Evolutionary conservation across 495 filamentous ascomycete species (phyloP), one percentile per base, ranked within the genome.

Genomic region (Daldinia decipiens): DNA sequence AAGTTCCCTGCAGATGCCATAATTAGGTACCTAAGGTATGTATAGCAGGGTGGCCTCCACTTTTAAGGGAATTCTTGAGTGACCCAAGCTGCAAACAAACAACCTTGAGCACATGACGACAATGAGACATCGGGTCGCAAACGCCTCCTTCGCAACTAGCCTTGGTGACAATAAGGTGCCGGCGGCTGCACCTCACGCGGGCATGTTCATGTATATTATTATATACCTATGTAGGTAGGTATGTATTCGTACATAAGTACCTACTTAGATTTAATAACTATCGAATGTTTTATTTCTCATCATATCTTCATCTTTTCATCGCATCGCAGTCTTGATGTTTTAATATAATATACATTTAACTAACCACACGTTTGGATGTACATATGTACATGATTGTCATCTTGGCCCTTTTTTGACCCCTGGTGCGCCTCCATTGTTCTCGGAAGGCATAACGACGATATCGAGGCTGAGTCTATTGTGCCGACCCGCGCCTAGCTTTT

Each of bases 81-180:
- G n/a, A 31, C 12, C 50, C 17, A n/a, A 36, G 15, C 31, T 29
- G 51, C 57, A 71, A 62, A 63, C 43, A 68, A 59, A 63, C 43
- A 68, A 59, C 34, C 34, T 17, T 54, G 32, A 47, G 59, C 63
- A 63, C 63, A 67, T 72, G 69, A 72, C 64, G 64, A 64, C 69
- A 72, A 62, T 66, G 69, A 67, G 62, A 67, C 52, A 55, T 24
- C 27, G 40, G 21, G 45, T 9, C 43, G 36, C 36, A 63, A 54
- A 55, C 51, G 15, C n/a, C 26, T 59, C 26, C 7, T 39, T 4
- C 21, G 21, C n/a, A n/a, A n/a, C n/a, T n/a, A n/a, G n/a, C 12
- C 32, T 58, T 65, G 34, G 50, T 31, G 63, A 59, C 59, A 59
- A 39, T 36, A 36, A 36, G 32, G 1, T 36, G 32, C 9, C 32